Conservation (phyloP, 1,284 basidiomycete genomes). For the Cerrena zonata region DNA sequence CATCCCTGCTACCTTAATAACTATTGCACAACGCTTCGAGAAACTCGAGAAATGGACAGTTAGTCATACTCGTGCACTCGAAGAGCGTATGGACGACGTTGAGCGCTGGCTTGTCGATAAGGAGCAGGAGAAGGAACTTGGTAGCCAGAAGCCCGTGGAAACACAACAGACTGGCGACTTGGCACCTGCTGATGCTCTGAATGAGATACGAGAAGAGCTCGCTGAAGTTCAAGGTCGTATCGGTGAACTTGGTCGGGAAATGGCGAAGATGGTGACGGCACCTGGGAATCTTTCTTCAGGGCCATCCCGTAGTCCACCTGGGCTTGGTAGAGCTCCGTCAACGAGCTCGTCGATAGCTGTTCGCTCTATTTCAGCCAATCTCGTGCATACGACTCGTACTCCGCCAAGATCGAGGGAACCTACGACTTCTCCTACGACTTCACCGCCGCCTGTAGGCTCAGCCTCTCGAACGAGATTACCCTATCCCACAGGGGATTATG, state of each 20-base stretch:
- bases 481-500: conserved; percentile 76
- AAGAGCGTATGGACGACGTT: conserved; percentile 79
- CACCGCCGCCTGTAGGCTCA: conserved; percentile 27
- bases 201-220: conserved; percentile 58
- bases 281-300: conserved; percentile 51
- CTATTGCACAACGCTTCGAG: conserved; percentile 68
- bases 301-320: conserved; percentile 41
- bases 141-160: conserved; percentile 7
- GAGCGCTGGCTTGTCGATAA: conserved; percentile 77
- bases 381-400: conserved; percentile 24
- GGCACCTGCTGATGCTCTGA: conserved; percentile 36
- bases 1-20: conserved; percentile 61
- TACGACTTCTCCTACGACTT: conserved; percentile 56
- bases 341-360: conserved; percentile 29
- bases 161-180: conserved; percentile 16
- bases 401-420: conserved; percentile 49
- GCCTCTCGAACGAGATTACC: conserved; percentile 54
- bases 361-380: conserved; percentile 25
- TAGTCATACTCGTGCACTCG: conserved; percentile 71
- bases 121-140: conserved; percentile 42
- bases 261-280: conserved; percentile 62
- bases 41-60: conserved; percentile 83
- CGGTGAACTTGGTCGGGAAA: conserved; percentile 66
- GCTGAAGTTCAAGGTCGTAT: conserved; percentile 67
- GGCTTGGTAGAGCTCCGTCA: conserved; percentile 34